Conservation (phyloP, 164 flowering plant species). For the Magnolia changhungtana region DNA sequence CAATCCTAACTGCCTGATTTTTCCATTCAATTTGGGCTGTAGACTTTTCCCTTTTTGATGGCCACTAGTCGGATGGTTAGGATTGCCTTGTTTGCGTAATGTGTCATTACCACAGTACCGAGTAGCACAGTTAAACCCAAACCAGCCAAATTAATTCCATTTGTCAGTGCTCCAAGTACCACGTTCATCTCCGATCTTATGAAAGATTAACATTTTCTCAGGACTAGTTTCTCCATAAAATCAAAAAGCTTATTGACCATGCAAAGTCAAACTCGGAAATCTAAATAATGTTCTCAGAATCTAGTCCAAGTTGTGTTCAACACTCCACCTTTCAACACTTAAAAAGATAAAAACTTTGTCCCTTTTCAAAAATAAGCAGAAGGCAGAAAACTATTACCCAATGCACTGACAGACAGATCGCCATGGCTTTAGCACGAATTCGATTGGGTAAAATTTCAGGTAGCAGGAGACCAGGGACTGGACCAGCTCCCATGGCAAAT, state of each 20-base stretch:
- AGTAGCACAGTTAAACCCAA: too few species aligned
- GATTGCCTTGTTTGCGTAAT: too few species aligned
- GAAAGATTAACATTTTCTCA: too few species aligned
- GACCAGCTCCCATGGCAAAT: conserved; percentile 92
- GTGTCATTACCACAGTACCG: too few species aligned
- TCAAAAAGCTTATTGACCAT: background rate
- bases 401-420: conserved; percentile 83
- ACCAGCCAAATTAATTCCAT: too few species aligned
- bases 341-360: too few species aligned
- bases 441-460: conserved; percentile 82
- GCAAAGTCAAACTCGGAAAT: background rate
- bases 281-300: background rate
- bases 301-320: background rate
- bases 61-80: background rate
- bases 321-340: background rate
- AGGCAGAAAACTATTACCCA: conserved; percentile 57
- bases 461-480: conserved; percentile 87
- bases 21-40: background rate
- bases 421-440: conserved; percentile 92
- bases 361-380: background rate
- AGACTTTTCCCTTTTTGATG: background rate
- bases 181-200: too few species aligned
- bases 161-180: too few species aligned
- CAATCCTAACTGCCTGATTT: background rate
- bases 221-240: background rate